Conservation (phyloP, 2,329 filamentous ascomycete genomes). For the Microdochium nivale region DNA sequence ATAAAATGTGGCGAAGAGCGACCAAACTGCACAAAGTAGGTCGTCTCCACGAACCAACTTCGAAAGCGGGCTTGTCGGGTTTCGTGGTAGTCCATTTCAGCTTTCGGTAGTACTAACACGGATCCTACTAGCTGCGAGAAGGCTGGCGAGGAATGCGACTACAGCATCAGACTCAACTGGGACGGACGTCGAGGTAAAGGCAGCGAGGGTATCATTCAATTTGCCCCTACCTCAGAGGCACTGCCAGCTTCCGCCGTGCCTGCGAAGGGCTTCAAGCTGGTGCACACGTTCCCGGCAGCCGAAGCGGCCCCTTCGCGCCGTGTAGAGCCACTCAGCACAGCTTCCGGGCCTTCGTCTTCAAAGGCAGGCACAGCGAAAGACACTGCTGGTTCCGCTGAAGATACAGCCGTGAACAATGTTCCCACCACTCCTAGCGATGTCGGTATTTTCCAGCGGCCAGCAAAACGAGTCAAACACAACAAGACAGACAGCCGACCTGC, state of each 20-base stretch:
- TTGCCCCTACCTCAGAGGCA: conserved; percentile 11
- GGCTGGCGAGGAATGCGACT: conserved; percentile 68
- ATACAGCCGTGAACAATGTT: conserved; percentile 4
- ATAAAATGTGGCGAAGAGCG: conserved; percentile 77
- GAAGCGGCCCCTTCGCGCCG: conserved; percentile 16
- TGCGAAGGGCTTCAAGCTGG: conserved; percentile 23
- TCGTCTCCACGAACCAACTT: neutral
- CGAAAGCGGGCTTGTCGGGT: conserved; percentile 2
- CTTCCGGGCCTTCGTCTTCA: conserved; percentile 10
- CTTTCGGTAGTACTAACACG: conserved; percentile 8
- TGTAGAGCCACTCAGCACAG: conserved; percentile 18
- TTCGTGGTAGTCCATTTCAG: conserved; percentile 2
- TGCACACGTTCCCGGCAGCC: conserved; percentile 22
- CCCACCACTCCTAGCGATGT: conserved; percentile 8
- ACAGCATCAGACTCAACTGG: conserved; percentile 76
- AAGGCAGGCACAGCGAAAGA: conserved; percentile 8
- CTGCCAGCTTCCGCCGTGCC: conserved; percentile 15
- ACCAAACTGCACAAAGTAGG: conserved; percentile 58
- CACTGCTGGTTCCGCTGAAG: conserved; percentile 9
- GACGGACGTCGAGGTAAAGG: conserved; percentile 60
- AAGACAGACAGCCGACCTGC: conserved; percentile 11
- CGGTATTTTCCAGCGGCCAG: conserved; percentile 12
- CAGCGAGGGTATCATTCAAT: conserved; percentile 24
- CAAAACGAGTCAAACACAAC: conserved; percentile 17
- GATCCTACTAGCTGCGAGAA: conserved; percentile 46